Evolutionary conservation across 345 rosid genomes (phyloP), one percentile per base, ranked within the genome.

Genomic region (Clausena lansium): DNA sequence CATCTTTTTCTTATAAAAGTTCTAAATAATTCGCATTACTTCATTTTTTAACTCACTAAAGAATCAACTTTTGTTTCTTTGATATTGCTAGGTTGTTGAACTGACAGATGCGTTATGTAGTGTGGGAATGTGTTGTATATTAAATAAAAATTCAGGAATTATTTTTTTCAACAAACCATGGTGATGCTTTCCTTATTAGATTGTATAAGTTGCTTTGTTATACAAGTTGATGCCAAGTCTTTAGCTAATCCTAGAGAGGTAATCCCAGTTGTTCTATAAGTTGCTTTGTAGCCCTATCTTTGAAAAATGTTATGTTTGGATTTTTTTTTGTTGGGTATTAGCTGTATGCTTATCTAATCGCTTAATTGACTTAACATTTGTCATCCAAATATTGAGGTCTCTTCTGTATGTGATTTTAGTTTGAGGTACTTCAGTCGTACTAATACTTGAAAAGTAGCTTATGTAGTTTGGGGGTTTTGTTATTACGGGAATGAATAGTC

Each of bases 311-410:
- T 74, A 63, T 30, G 77, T 45, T 64, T 67, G 4, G 30, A 25
- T 47, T 32, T 63, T 67, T 45, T 45, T 45, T 13, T 13, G 3
- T 45, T 45, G 3, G 11, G 28, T 45, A 32, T 75, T 63, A 64
- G 70, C 50, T 32, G 24, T n/a, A 63, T 75, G 45, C 70, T 32
- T 7, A 57, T 47, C 17, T 64, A 63, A 47, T 75, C 77, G 30
- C 22, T 20, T 63, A 30, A 59, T 75, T 30, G 61, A 62, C 69
- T 62, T 41, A 24, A 32, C 63, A 30, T 32, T 30, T 24, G 4
- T 74, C 39, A 11, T 62, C 58, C 24, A 30, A 2, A 17, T 19
- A 74, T 39, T 39, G 35, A 39, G 36, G 1, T n/a, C 60, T 63
- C 35, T 63, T 64, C 61, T 75, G 39, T 28, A 45, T 45, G 47